Percentiles rank a stretch among this genome's conserved stretches.
Conservation (phyloP, 257 asterid species). For the Solanum piurae region DNA sequence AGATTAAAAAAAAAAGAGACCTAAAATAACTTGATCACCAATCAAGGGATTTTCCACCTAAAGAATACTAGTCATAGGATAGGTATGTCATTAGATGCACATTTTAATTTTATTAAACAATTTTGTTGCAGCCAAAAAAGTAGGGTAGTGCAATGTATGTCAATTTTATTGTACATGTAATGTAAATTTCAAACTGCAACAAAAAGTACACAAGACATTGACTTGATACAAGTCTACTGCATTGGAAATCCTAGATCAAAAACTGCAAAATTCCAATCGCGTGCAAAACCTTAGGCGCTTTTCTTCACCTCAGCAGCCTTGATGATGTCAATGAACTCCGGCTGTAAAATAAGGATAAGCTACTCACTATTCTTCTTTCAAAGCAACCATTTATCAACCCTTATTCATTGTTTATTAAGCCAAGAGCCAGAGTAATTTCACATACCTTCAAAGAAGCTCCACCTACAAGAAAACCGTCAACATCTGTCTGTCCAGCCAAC, state of each 20-base stretch:
- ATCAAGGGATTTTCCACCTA: neutral
- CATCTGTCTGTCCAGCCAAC: constrained; percentile 55
- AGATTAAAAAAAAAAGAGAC: too few relatives aligned
- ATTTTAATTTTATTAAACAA: neutral
- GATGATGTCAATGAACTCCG: constrained; percentile 85
- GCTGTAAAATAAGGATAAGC: constrained; percentile 19
- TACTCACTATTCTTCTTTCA: neutral
- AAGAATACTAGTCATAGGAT: neutral
- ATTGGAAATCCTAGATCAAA: constrained; percentile 17
- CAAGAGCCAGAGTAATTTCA: too few relatives aligned
- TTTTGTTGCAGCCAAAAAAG: neutral
- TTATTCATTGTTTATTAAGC: neutral
- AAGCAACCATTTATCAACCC: neutral
- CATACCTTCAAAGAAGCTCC: constrained; percentile 87
- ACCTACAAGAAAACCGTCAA: constrained; percentile 83
- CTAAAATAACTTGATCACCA: too few relatives aligned
- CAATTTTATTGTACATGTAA: constrained; percentile 3
- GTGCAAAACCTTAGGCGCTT: constrained; percentile 23
- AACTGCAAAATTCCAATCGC: constrained; percentile 14
- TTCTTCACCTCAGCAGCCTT: constrained; percentile 78
- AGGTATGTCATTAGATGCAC: neutral
- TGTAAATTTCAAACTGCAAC: constrained; percentile 14
- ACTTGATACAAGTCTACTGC: neutral
- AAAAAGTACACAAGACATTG: constrained; percentile 5
- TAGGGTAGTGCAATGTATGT: neutral